Evolutionary conservation across 2,329 filamentous ascomycete genomes (phyloP).

Genomic region (Fonsecaea pugnacius): DNA sequence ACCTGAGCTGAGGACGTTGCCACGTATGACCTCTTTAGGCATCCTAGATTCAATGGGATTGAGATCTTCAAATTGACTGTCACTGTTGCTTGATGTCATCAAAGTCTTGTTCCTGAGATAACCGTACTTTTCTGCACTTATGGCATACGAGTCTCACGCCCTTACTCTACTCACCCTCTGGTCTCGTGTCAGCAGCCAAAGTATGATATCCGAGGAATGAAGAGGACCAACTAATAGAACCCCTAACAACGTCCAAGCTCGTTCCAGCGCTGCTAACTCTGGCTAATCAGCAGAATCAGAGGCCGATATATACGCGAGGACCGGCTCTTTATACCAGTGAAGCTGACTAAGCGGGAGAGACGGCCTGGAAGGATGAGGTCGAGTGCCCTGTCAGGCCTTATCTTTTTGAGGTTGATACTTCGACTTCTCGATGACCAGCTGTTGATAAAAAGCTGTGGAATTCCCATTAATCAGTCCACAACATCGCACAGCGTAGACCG

Average conservation of each 20-base stretch:
- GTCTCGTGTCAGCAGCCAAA: not conserved
- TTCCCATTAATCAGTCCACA: not conserved
- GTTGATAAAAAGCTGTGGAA: not conserved
- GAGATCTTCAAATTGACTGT: not conserved
- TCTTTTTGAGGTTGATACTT: not conserved
- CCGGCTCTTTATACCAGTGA: not conserved
- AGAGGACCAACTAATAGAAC: not conserved
- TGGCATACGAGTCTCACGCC: not conserved
- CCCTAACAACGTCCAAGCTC: not conserved
- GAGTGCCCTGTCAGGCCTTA: not conserved
- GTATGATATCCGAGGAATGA: not conserved
- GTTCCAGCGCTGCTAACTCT: not conserved
- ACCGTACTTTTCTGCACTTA: not conserved
- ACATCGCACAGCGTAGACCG: not conserved
- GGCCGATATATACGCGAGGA: not conserved
- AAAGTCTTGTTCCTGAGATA: not conserved
- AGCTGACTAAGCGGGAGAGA: constrained; percentile 1
- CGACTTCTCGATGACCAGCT: not conserved
- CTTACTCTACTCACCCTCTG: not conserved
- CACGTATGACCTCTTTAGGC: not conserved
- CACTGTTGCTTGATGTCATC: not conserved
- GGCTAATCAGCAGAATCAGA: not conserved
- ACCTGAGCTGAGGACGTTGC: not conserved
- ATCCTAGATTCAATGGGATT: not conserved
- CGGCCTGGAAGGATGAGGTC: not conserved